Base-by-base conservation (phyloP, 2,329 filamentous ascomycete species). In the Monosporascus sp. region DNA sequence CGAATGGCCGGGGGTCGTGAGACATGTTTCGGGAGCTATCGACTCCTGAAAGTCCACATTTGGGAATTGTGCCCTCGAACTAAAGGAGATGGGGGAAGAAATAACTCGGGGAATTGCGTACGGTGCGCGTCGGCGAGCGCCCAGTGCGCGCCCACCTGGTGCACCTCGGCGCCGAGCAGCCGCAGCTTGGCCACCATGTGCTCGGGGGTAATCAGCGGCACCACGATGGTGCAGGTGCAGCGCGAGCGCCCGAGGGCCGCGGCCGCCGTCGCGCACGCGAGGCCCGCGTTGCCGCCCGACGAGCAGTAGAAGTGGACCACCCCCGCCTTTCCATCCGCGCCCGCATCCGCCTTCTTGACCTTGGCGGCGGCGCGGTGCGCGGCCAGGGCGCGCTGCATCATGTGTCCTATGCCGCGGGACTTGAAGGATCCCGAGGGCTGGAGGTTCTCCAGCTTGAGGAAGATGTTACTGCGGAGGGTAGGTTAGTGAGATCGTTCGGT, bases 401-500 rank as follows among this genome's bases (percentile, higher is more conserved):
- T 79, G 69, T 88, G 82, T 49, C 89, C 88, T 56, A 93, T 82
- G 31, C 87, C 89, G 60, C 84, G 80, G 47, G 88, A 92, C 70
- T 95, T 94, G 82, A 95, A 96, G 40, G 88, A 92, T 58, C 88
- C 88, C 22, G 87, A 88, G 5, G 90, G 91, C 66, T 96, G 91
- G 51, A 91, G 81, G 67, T 88, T 89, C 63, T 95, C 90, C 57
- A 94, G 82, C 70, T 95, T 95, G 64, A 95, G 84, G 70, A 88
- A 89, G 69, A 95, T 83, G 73, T 88, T 86, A 75, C 88, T 80
- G 56, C n/a, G 48, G 31, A 47, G 46, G 37, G 31, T 58, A 53
- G 31, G 45, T 50, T 24, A 51, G 44, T 7, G 37, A 14, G 9
- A 5, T 35, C 4, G 31, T 14, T 2, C 5, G 31, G 31, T 14